A percentile compares a stretch with the other conserved stretches of the same genome.
Evolutionary conservation across 176 grass and related monocot genomes (phyloP).

Genomic region (Olyra latifolia): DNA sequence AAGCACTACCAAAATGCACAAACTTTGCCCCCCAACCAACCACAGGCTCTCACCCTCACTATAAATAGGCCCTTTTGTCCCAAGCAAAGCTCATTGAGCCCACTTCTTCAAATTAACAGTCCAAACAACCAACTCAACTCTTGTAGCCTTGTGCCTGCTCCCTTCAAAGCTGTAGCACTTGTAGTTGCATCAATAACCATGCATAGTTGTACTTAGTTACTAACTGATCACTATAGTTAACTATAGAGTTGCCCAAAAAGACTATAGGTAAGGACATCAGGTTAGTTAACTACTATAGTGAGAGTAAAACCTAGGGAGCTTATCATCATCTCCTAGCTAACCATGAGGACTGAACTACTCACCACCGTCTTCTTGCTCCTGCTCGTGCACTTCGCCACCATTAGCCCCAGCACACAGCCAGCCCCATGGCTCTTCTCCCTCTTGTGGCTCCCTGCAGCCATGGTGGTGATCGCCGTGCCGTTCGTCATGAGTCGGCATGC

Average conservation of each 20-base stretch:
- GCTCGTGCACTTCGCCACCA: not conserved
- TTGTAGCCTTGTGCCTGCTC: not conserved
- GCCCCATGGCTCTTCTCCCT: constrained; percentile 4
- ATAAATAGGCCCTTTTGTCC: constrained; percentile 17
- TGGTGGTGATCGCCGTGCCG: not conserved
- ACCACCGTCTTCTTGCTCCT: constrained; percentile 8
- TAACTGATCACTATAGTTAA: not conserved
- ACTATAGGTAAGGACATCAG: not conserved
- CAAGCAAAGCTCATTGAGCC: constrained; percentile 23
- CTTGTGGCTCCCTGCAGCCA: not conserved
- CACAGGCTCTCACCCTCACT: not conserved
- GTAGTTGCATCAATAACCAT: not conserved
- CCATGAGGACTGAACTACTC: constrained; percentile 31
- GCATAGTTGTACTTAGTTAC: not conserved
- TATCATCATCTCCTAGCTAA: not conserved
- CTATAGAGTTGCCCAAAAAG: not conserved
- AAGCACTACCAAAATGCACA: constrained; percentile 15
- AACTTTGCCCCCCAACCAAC: constrained; percentile 20
- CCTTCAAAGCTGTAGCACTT: not conserved
- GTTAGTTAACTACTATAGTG: not conserved
- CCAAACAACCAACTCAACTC: not conserved
- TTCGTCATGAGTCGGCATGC: not conserved
- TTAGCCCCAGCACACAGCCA: not conserved
- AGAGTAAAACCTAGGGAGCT: not conserved
- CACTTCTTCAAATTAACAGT: not conserved